Evolutionary conservation across 1,284 basidiomycete genomes (phyloP).

Genomic region (Hortiboletus rubellus): DNA sequence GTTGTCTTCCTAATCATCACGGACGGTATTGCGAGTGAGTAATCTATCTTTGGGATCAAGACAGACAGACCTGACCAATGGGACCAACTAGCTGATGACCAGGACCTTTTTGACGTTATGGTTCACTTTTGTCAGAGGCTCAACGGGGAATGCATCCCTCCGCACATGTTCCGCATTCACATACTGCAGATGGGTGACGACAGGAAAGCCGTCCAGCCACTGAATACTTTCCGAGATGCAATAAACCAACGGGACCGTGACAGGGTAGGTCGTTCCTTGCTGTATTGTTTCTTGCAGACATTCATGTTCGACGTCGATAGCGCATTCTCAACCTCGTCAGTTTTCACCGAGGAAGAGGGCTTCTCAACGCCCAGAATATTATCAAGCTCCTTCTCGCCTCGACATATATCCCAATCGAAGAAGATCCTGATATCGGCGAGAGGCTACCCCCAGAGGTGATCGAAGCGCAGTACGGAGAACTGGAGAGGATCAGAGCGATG

Average conservation of each 20-base stretch:
- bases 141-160: slow-evolving; percentile 6
- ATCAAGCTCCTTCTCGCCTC: slow-evolving; percentile 25
- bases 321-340: slow-evolving; percentile 27
- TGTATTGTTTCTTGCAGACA: not conserved
- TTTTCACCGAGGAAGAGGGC: slow-evolving; percentile 27
- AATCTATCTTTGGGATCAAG: not conserved
- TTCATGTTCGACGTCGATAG: slow-evolving; percentile 9
- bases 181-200: slow-evolving; percentile 29
- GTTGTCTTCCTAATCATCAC: slow-evolving; percentile 26
- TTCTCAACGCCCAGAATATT: slow-evolving; percentile 21
- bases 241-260: slow-evolving; percentile 18
- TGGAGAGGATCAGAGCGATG: slow-evolving; percentile 21
- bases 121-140: slow-evolving; percentile 13
- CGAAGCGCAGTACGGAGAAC: slow-evolving; percentile 9
- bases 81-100: slow-evolving; percentile 15
- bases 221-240: slow-evolving; percentile 27
- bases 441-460: slow-evolving; percentile 16
- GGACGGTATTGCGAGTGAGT: slow-evolving; percentile 26
- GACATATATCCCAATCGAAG: slow-evolving; percentile 18
- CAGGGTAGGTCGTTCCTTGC: slow-evolving; percentile 11
- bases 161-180: slow-evolving; percentile 28
- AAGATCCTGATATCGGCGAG: slow-evolving; percentile 24
- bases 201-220: slow-evolving; percentile 25
- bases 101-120: slow-evolving; percentile 18
- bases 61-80: not conserved